Base-by-base conservation (phyloP, 2,329 filamentous ascomycete species). In the Fusarium protoensiforme region DNA sequence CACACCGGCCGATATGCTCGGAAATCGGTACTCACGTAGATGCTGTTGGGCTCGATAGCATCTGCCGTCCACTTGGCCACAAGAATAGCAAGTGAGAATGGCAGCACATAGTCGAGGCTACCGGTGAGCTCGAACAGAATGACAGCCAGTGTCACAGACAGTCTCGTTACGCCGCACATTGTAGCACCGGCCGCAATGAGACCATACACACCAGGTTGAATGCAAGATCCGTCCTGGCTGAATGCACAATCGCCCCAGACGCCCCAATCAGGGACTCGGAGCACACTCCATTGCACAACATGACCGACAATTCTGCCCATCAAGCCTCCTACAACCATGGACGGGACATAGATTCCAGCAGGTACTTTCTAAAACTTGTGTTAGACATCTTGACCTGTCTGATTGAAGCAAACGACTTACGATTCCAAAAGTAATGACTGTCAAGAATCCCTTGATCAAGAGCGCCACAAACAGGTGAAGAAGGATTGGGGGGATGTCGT, bases 1-100 rank as follows among this genome's bases (percentile, higher is more conserved):
- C 38, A 8, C 5, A 18, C 29, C 4, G 1, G 5, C 35, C 22
- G 7, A 7, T 11, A 29, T 4, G 1, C 20, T 14, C 27, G 16
- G 22, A 6, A 16, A 24, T 6, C 10, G 4, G 20, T 35, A 84
- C 90, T 84, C 83, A 92, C 91, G 80, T 98, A 98, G 71, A 99
- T 98, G 81, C 94, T 98, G 61, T 94, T 88, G 18, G 96, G 96
- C 82, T 99, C 96, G 60, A 99, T 90, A 5, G 95, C 95, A 83
- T 98, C 96, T 0, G 96, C 95, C 0, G 95, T 98, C 96, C 96
- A 99, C 84, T 99, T 99, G n/a, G 96, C 92, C 31, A 97, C 95
- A 5, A 98, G 87, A 36, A 99, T 94, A 0, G 94, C 93, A 10
- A 99, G 85, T 0, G 95, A 98, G 81, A 98, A 98, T 0, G 96